Evolutionary conservation across 1,284 basidiomycete genomes (phyloP), one percentile per base, ranked within the genome.

Genomic region (Ganoderma sinense): DNA sequence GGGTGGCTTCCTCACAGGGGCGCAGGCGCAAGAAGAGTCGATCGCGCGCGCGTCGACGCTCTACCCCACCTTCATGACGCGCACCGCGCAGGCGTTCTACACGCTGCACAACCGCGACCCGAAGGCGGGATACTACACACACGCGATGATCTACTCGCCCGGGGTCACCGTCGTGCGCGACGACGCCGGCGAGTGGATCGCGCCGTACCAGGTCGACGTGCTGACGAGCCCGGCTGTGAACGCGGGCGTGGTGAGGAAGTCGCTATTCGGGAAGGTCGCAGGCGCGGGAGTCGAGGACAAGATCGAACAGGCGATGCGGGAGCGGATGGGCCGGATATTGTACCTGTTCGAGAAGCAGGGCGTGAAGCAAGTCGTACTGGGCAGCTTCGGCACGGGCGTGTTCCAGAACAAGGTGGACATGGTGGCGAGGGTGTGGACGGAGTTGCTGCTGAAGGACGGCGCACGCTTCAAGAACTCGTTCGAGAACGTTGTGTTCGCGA

Each of bases 321-420:
- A 93, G 78, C 82, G 91, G 36, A 93, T 93, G 90, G 87, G 80
- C 1, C 83, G 91, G 62, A 82, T 92, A 33, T 78, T 94, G 23
- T 87, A 80, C 70, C 78, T 92, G n/a, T 91, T 92, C 75, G 88
- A 92, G 80, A 82, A 81, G 41, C 82, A 87, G 72, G 87, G 87
- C 11, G 85, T 86, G 20, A 82, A 82, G 70, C 84, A 88, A 72
- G 68, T 93, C 56, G 89, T 94, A 1, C 78, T 93, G 55, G 92
- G 92, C 39, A 90, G 88, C 73, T 93, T 92, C 78, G 92, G 92
- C 13, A 93, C 91, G 0, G 92, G 91, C 0, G 91, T 89, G 8
- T 93, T 92, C 79, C 82, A 81, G 71, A 93, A 93, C 75, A 82
- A 85, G 39, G 86, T 92, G 20, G 77, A 80, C 41, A 74, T 75